These are phyloP conservation scores for Rubus parviflorus DNA, from an alignment of 306 rosid species.

Conservation along the genomic window DNA sequence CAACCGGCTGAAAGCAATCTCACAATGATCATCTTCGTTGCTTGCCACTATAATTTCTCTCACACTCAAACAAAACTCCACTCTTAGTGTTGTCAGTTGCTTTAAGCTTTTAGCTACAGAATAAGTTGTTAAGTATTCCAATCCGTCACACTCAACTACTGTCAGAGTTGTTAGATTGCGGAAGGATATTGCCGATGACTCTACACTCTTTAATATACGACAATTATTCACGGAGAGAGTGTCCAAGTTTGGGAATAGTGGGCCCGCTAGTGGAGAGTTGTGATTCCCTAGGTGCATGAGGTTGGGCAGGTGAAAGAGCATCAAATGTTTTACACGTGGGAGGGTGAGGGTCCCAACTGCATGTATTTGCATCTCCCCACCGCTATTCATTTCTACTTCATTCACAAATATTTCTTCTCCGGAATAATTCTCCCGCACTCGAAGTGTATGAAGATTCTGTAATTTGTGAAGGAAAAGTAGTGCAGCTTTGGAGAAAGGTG, in stretches of 20 bases:
- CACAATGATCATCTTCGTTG: neutral
- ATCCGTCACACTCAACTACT: accelerated
- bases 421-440: accelerated
- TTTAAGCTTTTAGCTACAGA: neutral
- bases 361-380: neutral
- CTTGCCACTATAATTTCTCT: neutral
- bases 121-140: neutral
- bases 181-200: neutral
- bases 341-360: neutral
- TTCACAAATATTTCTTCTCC: neutral
- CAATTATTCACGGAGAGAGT: accelerated
- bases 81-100: neutral
- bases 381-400: neutral
- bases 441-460: neutral
- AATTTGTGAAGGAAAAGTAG: neutral
- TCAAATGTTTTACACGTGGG: neutral
- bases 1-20: neutral
- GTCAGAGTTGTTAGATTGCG: neutral
- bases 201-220: neutral
- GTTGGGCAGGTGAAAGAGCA: accelerated
- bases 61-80: accelerated
- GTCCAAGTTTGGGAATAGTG: neutral
- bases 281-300: neutral
- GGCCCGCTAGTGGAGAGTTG: neutral
- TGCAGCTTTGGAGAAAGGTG: neutral